Conservation (phyloP, 2,329 filamentous ascomycete species). For the Ophiocordyceps robertsii region DNA sequence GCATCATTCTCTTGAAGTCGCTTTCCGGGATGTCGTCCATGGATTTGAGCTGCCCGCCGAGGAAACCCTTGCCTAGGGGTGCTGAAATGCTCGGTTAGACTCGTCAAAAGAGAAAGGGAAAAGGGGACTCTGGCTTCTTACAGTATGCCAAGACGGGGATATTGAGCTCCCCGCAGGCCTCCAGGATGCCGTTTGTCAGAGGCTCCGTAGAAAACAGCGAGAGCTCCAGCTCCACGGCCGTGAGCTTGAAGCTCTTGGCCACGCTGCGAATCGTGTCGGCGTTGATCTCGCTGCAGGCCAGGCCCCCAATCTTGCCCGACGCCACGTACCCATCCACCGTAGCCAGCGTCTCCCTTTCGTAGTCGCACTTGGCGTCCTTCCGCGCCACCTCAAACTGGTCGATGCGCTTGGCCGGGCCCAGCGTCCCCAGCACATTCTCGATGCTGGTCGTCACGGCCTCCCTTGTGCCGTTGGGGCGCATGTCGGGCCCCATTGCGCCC, state of each 20-base stretch:
- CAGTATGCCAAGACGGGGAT: slow-evolving; percentile 62
- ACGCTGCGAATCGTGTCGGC: slow-evolving; percentile 35
- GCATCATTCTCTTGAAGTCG: slow-evolving; percentile 30
- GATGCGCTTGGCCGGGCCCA: slow-evolving; percentile 43
- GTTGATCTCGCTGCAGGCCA: slow-evolving; percentile 38
- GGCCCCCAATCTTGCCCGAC: slow-evolving; percentile 34
- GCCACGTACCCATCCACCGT: slow-evolving; percentile 36
- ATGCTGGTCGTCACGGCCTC: slow-evolving; percentile 42
- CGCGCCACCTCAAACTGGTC: slow-evolving; percentile 48
- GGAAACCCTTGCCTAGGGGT: slow-evolving; percentile 30
- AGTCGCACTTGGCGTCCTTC: slow-evolving; percentile 34
- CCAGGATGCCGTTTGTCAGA: slow-evolving; percentile 35
- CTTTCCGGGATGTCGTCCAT: slow-evolving; percentile 39
- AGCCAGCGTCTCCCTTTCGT: slow-evolving; percentile 27
- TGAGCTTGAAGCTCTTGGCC: slow-evolving; percentile 28
- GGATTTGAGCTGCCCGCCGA: slow-evolving; percentile 41
- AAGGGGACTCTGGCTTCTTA: slow-evolving; percentile 11
- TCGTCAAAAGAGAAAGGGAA: slow-evolving; percentile 3
- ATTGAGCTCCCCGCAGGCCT: slow-evolving; percentile 44
- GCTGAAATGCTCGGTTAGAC: slow-evolving; percentile 12
- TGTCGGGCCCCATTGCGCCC: slow-evolving; percentile 28
- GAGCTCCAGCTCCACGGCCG: slow-evolving; percentile 39
- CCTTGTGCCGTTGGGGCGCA: slow-evolving; percentile 35
- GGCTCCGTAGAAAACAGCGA: slow-evolving; percentile 35
- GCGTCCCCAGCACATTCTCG: slow-evolving; percentile 37